These are phyloP conservation scores for Yamadazyma membranifaciens DNA, from an alignment of 1,139 yeast genomes.

Conservation along the genomic window DNA sequence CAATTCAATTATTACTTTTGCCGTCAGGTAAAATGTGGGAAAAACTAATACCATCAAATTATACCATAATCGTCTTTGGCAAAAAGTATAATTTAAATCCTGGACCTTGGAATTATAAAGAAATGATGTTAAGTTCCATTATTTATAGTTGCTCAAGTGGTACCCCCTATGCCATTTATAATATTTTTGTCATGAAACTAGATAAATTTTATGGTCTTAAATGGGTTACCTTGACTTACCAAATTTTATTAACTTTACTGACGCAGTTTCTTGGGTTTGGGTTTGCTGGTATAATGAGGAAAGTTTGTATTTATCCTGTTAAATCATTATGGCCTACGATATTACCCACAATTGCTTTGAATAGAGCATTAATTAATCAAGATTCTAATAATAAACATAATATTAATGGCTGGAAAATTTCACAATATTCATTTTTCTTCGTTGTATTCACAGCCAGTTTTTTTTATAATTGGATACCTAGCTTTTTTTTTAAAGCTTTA, in stretches of 20 bases:
- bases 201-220: constrained; percentile 43
- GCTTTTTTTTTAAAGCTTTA: constrained; percentile 40
- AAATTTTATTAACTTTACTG: constrained; percentile 35
- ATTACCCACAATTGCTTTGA: constrained; percentile 44
- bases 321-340: constrained; percentile 49
- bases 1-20: constrained; percentile 40
- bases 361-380: constrained; percentile 38
- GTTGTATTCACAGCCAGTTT: constrained; percentile 33
- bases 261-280: constrained; percentile 50
- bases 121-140: constrained; percentile 56
- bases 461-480: constrained; percentile 44
- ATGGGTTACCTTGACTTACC: constrained; percentile 44
- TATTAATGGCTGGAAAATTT: constrained; percentile 42
- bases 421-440: constrained; percentile 40
- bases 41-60: constrained; percentile 25
- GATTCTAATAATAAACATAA: constrained; percentile 18
- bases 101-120: constrained; percentile 62
- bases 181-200: constrained; percentile 45
- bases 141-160: constrained; percentile 46
- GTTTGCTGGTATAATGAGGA: constrained; percentile 45
- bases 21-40: constrained; percentile 47
- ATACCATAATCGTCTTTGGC: constrained; percentile 22
- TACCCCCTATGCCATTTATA: constrained; percentile 45
- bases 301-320: constrained; percentile 44
- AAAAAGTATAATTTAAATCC: constrained; percentile 33